Conservation (phyloP, 371 early-diverging fungal species). For the Phascolomyces articulosus region DNA sequence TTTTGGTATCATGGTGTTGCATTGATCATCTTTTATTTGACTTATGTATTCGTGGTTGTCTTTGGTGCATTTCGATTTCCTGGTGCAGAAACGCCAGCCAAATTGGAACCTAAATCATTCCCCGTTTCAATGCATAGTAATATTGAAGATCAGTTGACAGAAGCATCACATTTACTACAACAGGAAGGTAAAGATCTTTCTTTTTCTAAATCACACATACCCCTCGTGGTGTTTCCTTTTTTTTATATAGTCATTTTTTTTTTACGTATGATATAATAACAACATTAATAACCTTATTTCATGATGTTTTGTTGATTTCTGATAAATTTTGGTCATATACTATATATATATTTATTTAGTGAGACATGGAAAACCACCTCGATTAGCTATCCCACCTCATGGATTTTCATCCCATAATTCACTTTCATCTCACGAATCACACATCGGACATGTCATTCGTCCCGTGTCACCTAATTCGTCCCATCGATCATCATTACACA, state of each 20-base stretch:
- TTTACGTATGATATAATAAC: too few relatives aligned
- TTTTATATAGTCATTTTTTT: too few relatives aligned
- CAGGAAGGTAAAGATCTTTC: slow-evolving; percentile 20
- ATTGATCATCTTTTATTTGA: slow-evolving; percentile 55
- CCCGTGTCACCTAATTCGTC: slow-evolving; percentile 46
- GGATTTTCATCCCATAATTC: slow-evolving; percentile 23
- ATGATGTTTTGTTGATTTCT: not conserved
- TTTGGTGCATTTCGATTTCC: slow-evolving; percentile 35
- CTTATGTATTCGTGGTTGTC: slow-evolving; percentile 63
- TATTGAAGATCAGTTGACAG: slow-evolving; percentile 29
- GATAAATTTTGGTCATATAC: slow-evolving; percentile 5
- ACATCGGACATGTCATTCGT: slow-evolving; percentile 45
- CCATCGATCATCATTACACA: slow-evolving; percentile 34
- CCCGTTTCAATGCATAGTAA: slow-evolving; percentile 20
- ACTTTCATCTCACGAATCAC: slow-evolving; percentile 29
- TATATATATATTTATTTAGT: not conserved
- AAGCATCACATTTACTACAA: slow-evolving; percentile 27
- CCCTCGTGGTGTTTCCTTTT: not conserved
- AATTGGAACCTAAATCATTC: slow-evolving; percentile 30
- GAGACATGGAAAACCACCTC: slow-evolving; percentile 18
- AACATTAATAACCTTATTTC: too few relatives aligned
- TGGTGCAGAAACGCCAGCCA: slow-evolving; percentile 29
- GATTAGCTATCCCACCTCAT: slow-evolving; percentile 32
- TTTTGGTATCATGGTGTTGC: slow-evolving; percentile 62
- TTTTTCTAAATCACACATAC: not conserved